Evolutionary conservation across 305 asterid species (phyloP).

Genomic region (Solanum hybrid): DNA sequence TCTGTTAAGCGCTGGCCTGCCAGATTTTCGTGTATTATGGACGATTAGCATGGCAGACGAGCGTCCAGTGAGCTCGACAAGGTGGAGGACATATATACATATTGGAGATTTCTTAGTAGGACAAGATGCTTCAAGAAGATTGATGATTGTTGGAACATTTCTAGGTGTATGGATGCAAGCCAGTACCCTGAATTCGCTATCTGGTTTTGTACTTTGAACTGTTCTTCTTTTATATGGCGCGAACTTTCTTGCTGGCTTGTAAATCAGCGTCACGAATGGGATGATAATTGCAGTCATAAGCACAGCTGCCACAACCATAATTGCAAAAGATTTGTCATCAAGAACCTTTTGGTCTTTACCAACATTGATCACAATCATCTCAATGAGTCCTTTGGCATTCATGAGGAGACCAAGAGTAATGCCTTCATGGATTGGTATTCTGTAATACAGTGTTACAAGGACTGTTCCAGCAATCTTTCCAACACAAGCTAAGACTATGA

Average conservation of each 20-base stretch:
- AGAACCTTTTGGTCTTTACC: conserved; percentile 82
- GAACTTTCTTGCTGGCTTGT: conserved; percentile 58
- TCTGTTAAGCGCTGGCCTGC: conserved; percentile 60
- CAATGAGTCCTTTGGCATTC: conserved; percentile 89
- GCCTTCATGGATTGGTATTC: conserved; percentile 74
- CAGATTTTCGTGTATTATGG: conserved; percentile 51
- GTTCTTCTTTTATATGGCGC: conserved; percentile 61
- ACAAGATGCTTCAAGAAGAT: conserved; percentile 71
- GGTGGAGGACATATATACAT: conserved; percentile 56
- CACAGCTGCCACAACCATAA: conserved; percentile 65
- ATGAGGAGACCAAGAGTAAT: conserved; percentile 75
- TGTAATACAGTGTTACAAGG: conserved; percentile 53
- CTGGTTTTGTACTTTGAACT: conserved; percentile 49
- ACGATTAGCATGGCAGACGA: conserved; percentile 87
- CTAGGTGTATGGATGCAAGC: conserved; percentile 72
- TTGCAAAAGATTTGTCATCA: conserved; percentile 61
- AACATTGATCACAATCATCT: conserved; percentile 88
- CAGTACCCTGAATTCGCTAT: conserved; percentile 60
- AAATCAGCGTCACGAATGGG: conserved; percentile 47
- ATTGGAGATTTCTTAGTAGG: conserved; percentile 71
- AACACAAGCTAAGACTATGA: conserved; percentile 55
- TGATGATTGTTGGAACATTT: conserved; percentile 81
- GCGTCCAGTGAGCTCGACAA: conserved; percentile 85
- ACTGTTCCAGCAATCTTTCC: conserved; percentile 85
- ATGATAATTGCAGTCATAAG: conserved; percentile 59